Base-by-base conservation (phyloP, 2,329 filamentous ascomycete genomes). In the Tolypocladium cylindrosporum region DNA sequence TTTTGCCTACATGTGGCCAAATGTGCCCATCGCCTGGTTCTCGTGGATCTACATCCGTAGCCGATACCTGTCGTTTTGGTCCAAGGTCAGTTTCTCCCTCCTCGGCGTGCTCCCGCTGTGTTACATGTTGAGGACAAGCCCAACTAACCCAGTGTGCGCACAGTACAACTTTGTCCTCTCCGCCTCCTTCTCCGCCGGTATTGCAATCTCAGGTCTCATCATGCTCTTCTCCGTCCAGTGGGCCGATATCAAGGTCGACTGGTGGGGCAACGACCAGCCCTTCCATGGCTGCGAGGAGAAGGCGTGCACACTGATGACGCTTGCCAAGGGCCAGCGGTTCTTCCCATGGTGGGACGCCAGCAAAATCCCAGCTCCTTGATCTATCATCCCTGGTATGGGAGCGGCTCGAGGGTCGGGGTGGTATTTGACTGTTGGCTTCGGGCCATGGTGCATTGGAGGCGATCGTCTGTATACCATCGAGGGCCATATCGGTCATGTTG, bases 181-280 rank as follows among this genome's bases (percentile, higher is more conserved):
- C 1, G 75, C 77, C 0, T 71, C 76, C 1, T 74, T 79, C 57
- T 75, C 72, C 1, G 69, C 71, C 0, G 77, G 72, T 2, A 72
- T 81, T 24, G 77, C 78, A 21, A 68, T 81, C 48, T 68, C 77
- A 0, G 77, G 68, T 14, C 70, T 81, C 27, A 58, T 81, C 55
- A 76, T 79, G 52, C 77, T 80, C 68, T 81, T 81, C 61, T 71
- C 73, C 10, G 65, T 81, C 4, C 71, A 77, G 61, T 77, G 71
- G 61, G 66, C 65, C 1, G 65, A 67, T 4, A 62, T 72, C 1
- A 64, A 68, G 27, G 50, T 79, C 36, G 61, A 71, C 7, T 79
- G 77, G 77, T 79, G 77, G 77, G 77, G 77, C 2, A 79, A 77
- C 61, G 66, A 43, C n/a, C 62, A 65, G 37, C 55, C 58, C 8